These are phyloP conservation scores for Lecanoromycetidae sp. DNA, from an alignment of 2,329 filamentous ascomycete genomes.

Conservation along the genomic window DNA sequence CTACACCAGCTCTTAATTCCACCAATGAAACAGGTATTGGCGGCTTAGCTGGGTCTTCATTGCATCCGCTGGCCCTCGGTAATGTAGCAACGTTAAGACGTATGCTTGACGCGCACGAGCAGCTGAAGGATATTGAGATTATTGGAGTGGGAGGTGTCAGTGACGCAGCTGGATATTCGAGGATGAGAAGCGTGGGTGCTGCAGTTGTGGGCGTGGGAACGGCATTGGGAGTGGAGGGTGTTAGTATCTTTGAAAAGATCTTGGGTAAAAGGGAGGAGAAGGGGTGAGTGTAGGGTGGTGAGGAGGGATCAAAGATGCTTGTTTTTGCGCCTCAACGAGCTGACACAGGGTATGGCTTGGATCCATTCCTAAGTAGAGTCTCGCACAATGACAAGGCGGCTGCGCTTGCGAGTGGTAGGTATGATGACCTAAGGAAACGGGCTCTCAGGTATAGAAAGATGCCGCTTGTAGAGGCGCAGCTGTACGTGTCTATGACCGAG, in stretches of 20 bases:
- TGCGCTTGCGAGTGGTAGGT: neutral
- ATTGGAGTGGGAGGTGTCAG: conserved; percentile 64
- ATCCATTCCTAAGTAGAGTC: neutral
- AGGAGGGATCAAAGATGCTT: neutral
- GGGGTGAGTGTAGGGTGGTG: too few relatives aligned
- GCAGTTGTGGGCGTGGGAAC: conserved; percentile 57
- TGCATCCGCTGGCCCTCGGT: conserved; percentile 62
- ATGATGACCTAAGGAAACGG: neutral
- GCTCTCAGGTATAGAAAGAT: neutral
- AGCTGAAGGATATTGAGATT: conserved; percentile 45
- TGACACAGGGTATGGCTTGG: neutral
- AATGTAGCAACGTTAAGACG: conserved; percentile 58
- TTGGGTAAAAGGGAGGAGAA: conserved; percentile 17
- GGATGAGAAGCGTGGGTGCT: conserved; percentile 58
- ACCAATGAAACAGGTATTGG: conserved; percentile 48
- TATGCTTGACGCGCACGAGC: conserved; percentile 41
- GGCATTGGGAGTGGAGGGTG: conserved; percentile 51
- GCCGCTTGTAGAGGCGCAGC: too few relatives aligned
- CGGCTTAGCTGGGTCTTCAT: conserved; percentile 57
- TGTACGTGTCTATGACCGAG: too few relatives aligned
- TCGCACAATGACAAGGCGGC: neutral
- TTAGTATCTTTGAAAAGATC: conserved; percentile 52
- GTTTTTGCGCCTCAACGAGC: neutral
- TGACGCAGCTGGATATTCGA: conserved; percentile 47
- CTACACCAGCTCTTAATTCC: conserved; percentile 36